A percentile compares a stretch with the other conserved stretches of the same genome.
These are phyloP conservation scores for Persicaria maculosa DNA, from an alignment of 148 eudicot genomes.

Conservation along the genomic window DNA sequence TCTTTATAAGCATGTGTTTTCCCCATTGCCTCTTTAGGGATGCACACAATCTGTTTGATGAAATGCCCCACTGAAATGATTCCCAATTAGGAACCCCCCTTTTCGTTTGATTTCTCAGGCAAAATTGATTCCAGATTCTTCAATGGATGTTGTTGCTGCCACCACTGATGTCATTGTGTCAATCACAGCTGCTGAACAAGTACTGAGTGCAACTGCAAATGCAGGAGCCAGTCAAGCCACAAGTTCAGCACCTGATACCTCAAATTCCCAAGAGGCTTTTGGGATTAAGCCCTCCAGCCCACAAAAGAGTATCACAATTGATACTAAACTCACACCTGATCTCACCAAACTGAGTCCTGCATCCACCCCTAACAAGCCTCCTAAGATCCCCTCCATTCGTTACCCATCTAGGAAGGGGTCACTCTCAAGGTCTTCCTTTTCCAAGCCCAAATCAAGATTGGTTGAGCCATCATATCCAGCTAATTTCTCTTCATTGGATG, in stretches of 20 bases:
- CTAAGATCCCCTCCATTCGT: slow-evolving; percentile 19
- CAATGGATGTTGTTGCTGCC: slow-evolving; percentile 7
- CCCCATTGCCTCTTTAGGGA: background rate
- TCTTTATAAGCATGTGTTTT: background rate
- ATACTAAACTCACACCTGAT: slow-evolving; percentile 20
- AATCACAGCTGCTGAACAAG: slow-evolving; percentile 19
- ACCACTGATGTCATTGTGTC: slow-evolving; percentile 20
- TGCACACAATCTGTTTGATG: background rate
- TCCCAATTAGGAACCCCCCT: background rate
- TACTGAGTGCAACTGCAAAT: background rate
- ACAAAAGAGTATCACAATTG: slow-evolving; percentile 7
- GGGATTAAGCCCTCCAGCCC: slow-evolving; percentile 10
- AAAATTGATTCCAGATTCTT: slow-evolving; percentile 2
- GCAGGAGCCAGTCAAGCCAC: background rate
- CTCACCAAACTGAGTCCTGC: slow-evolving; percentile 18
- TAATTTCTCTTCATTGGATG: slow-evolving; percentile 24
- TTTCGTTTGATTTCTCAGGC: background rate
- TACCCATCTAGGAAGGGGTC: slow-evolving; percentile 24
- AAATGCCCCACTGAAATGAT: slow-evolving; percentile 1
- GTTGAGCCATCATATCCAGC: slow-evolving; percentile 46
- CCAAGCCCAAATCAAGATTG: slow-evolving; percentile 63
- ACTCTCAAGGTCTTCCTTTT: slow-evolving; percentile 30
- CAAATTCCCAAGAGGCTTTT: slow-evolving; percentile 15
- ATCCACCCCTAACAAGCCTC: slow-evolving; percentile 29
- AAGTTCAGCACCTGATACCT: background rate